Base-by-base conservation (phyloP, 139 green algal genomes). In the Zygnema circumcarinatum region DNA sequence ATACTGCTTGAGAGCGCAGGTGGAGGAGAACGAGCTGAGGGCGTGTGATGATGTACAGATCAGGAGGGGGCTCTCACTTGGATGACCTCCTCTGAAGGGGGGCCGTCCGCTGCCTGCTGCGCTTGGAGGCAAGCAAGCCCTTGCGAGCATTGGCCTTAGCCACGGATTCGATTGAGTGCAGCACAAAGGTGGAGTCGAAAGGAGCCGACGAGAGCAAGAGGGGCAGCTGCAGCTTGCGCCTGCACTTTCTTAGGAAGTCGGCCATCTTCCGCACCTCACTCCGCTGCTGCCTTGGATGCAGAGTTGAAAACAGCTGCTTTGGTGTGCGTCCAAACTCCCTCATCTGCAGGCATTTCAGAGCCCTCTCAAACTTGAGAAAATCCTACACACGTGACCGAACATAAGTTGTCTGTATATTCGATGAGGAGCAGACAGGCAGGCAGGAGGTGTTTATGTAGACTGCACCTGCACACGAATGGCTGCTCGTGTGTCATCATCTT, bases 271-370 rank as follows among this genome's bases (percentile, higher is more conserved):
- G 47, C 47, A 62, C 47, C 47, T 88, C 38, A 67, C 75, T 89
- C 82, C 67, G 41, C 67, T 76, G 81, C 81, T 87, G 81, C 20
- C 74, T 88, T 40, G 93, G 93, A 87, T 96, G 94, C 21, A 92
- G 90, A 7, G 54, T n/a, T 0, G 38, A 42, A 88, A 96, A 98
- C 29, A 99, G 91, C 92, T 98, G 95, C 80, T 85, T 92, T 25
- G 96, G 95, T 35, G 92, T 95, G 81, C 96, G 94, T 2, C 96
- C 96, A 92, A 98, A 98, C 92, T 98, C 96, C 35, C 95, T 94
- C 69, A 98, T 96, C 93, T 98, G 96, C n/a, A 94, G 94, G 22
- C n/a, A 2, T 16, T 22, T 42, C 22, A 20, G 2, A 1, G 78
- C 32, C n/a, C 32, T 29, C 2, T 67, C n/a, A 33, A 82, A 39